Evolutionary conservation across 108 stramenopile genomes (phyloP), one percentile per base, ranked within the genome.

Genomic region (Pelagomonas calceolata): DNA sequence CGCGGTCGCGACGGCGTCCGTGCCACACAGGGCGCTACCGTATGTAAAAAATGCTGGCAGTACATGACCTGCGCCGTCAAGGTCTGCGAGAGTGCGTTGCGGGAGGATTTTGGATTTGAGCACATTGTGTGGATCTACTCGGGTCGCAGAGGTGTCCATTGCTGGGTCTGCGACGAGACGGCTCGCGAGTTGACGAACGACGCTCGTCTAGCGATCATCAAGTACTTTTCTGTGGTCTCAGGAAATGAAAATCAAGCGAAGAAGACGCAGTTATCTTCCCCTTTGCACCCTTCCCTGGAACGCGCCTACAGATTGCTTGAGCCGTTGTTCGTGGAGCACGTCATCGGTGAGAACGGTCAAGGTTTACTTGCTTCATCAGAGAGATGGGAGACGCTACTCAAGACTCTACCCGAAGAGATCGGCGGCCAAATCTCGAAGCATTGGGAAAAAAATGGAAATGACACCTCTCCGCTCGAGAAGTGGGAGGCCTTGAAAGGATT

Each of bases 81-180:
- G 71, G 91, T 95, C 0, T 85, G 96, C 83, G 91, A 95, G 74
- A 36, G 30, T 5, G 65, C 64, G 29, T 74, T 95, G 44, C 64
- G 85, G 36, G 81, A 92, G 64, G 98, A 99, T 80, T 99, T 99
- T 81, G 97, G 93, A 3, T 99, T 97, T 79, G 72, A 90, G 75
- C 91, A 98, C 75, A 77, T 98, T 66, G 87, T 95, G 9, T 99
- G 97, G 97, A 87, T 99, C 65, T 99, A 96, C 80, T 95, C 93
- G 9, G 98, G 98, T 29, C 89, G 98, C 44, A 94, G 98, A 77
- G 98, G 98, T n/a, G 92, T 99, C 70, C 98, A 99, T 81, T 96
- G 95, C 74, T 99, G 98, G 98, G 95, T 99, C 30, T 92, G 92
- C 74, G 98, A 99, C 72, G 88, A 89, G 64, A 60, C 66, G 29